Percentiles rank a stretch among this genome's conserved stretches.
These are phyloP conservation scores for Aurinia saxatilis DNA, from an alignment of 345 rosid genomes.

Conservation along the genomic window DNA sequence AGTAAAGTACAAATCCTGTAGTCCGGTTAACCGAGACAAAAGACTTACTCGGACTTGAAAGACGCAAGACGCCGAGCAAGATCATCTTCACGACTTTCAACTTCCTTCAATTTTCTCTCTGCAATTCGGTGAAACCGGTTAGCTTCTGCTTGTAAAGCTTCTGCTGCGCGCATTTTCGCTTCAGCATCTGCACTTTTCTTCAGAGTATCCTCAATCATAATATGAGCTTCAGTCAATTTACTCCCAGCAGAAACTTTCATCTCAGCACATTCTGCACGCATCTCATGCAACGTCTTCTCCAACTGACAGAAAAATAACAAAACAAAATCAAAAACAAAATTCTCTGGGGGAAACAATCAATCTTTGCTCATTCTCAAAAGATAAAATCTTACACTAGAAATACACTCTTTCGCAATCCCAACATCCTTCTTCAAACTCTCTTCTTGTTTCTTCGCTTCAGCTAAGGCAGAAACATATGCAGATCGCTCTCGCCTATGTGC, in stretches of 20 bases:
- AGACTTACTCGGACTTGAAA: conserved; percentile 73
- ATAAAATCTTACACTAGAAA: conserved; percentile 62
- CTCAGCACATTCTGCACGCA: conserved; percentile 94
- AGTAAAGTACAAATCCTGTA: not conserved
- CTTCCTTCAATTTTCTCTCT: conserved; percentile 83
- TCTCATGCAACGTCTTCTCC: conserved; percentile 92
- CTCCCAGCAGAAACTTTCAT: conserved; percentile 69
- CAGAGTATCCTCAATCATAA: conserved; percentile 62
- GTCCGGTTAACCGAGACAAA: conserved; percentile 1
- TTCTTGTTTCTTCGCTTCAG: conserved; percentile 76
- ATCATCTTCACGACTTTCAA: conserved; percentile 83
- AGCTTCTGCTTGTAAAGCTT: conserved; percentile 70
- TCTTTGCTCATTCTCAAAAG: not conserved
- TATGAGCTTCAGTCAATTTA: conserved; percentile 58
- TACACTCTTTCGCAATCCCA: conserved; percentile 81
- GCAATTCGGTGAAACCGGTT: conserved; percentile 57
- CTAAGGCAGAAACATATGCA: conserved; percentile 53
- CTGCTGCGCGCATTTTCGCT: conserved; percentile 55
- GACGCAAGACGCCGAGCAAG: conserved; percentile 46
- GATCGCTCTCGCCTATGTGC: conserved; percentile 56
- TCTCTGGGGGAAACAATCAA: not conserved
- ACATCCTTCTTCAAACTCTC: conserved; percentile 73
- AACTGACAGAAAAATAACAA: conserved; percentile 35
- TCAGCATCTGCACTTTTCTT: conserved; percentile 62
- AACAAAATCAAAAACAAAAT: not conserved